Evolutionary conservation across 257 asterid species (phyloP).

Genomic region (Marsdenia floribunda): DNA sequence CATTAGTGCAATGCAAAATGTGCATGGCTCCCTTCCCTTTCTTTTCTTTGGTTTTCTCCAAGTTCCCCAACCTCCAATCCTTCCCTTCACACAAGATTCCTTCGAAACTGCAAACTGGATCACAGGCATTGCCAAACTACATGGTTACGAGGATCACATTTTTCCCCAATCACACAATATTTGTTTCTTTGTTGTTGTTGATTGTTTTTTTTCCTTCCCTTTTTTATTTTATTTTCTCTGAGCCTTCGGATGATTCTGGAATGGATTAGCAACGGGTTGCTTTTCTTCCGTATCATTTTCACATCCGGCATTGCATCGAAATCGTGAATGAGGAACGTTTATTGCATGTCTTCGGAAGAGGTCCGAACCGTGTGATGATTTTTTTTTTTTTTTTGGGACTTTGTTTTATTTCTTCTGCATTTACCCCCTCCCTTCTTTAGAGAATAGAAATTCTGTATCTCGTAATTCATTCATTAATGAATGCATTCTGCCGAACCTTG

Average conservation of each 20-base stretch:
- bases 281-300: not conserved
- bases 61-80: not conserved
- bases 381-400: not conserved
- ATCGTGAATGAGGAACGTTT: not conserved
- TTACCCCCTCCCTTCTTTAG: not conserved
- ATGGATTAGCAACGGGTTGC: not conserved
- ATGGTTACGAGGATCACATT: not conserved
- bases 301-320: not conserved
- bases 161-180: not conserved
- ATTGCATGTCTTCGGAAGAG: not conserved
- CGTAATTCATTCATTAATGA: not conserved
- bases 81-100: not conserved
- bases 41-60: not conserved
- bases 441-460: not conserved
- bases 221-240: not conserved
- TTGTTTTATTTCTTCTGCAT: not conserved
- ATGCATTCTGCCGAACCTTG: not conserved
- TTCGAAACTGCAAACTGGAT: not conserved
- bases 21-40: conserved; percentile 3
- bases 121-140: not conserved
- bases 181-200: not conserved
- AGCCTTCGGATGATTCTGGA: not conserved
- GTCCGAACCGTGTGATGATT: not conserved
- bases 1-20: not conserved
- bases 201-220: no score